phyloP scores from a whole-genome alignment of 371 early-diverging fungal species.

The Syncephalastrum monosporum region DNA sequence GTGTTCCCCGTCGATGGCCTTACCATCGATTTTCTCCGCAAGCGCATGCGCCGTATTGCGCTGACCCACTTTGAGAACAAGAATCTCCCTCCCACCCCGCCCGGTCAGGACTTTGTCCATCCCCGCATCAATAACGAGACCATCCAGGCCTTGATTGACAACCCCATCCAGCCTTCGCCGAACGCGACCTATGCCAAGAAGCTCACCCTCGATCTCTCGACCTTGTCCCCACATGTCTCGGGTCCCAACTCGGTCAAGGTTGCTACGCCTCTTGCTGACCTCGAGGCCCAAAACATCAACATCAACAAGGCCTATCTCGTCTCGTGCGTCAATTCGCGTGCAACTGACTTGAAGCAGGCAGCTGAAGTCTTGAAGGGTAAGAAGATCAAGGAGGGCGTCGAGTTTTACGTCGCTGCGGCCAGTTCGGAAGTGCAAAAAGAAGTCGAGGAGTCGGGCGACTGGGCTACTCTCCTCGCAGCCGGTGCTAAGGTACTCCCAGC shows the following conservation, averaged over 20 bases:
- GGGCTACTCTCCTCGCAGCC: constrained; percentile 82
- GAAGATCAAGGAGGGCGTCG: constrained; percentile 82
- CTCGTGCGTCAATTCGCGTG: constrained; percentile 92
- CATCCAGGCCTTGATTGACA: constrained; percentile 53
- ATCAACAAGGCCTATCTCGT: constrained; percentile 97
- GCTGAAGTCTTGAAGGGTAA: constrained; percentile 78
- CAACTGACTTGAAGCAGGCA: constrained; percentile 83
- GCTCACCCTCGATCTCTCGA: constrained; percentile 84
- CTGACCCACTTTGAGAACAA: constrained; percentile 53
- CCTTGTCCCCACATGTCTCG: constrained; percentile 84
- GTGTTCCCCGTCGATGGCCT: constrained; percentile 89
- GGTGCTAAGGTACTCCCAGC: constrained; percentile 90
- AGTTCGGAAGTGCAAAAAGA: constrained; percentile 88
- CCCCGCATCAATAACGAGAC: constrained; percentile 72
- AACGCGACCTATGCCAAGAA: constrained; percentile 83
- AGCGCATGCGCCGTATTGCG: constrained; percentile 61
- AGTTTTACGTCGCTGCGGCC: constrained; percentile 95
- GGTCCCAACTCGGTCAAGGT: constrained; percentile 96
- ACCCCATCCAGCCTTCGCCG: constrained; percentile 59
- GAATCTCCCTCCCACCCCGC: constrained; percentile 35
- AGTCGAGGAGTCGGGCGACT: constrained; percentile 81
- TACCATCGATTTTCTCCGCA: constrained; percentile 71
- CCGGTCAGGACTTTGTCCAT: constrained; percentile 54
- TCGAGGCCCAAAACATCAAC: constrained; percentile 67
- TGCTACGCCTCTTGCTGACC: constrained; percentile 73